Conservation (phyloP, 176 grass and related monocot species). For the Carex myosuroides region DNA sequence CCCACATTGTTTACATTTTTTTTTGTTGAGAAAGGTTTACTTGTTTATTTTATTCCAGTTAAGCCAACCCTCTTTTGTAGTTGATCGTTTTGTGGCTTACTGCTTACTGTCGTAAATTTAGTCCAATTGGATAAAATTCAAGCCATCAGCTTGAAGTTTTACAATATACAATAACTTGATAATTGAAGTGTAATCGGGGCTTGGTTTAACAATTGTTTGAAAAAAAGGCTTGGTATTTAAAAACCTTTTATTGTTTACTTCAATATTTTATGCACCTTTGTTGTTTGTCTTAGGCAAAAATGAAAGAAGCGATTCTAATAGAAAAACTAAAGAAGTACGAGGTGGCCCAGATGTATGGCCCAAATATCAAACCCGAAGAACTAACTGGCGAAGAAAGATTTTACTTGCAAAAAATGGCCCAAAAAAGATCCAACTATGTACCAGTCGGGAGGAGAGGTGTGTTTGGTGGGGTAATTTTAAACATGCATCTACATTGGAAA, state of each 20-base stretch:
- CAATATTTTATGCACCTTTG: not conserved
- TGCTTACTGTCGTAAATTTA: not conserved
- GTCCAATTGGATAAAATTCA: not conserved
- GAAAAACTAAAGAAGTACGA: conserved; percentile 84
- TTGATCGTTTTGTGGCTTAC: not conserved
- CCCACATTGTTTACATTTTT: not conserved
- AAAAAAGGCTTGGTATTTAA: not conserved
- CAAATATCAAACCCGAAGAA: conserved; percentile 43
- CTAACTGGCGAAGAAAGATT: conserved; percentile 68
- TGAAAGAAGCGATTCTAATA: conserved; percentile 67
- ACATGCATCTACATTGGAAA: conserved; percentile 99
- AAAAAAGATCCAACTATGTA: conserved; percentile 92
- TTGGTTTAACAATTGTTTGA: not conserved
- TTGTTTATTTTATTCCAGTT: not conserved
- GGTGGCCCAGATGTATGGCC: conserved; percentile 58
- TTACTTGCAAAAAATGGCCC: conserved; percentile 83
- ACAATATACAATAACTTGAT: not conserved
- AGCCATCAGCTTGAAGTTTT: not conserved
- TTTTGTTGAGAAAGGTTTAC: not conserved
- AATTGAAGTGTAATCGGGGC: not conserved
- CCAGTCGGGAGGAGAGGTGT: conserved; percentile 83
- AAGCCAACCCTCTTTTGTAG: not conserved
- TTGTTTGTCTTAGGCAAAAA: conserved; percentile 55
- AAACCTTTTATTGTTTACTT: not conserved
- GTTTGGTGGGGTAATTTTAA: conserved; percentile 85